phyloP scores from a whole-genome alignment of 306 rosid genomes.

The Citrullus mucosospermus region DNA sequence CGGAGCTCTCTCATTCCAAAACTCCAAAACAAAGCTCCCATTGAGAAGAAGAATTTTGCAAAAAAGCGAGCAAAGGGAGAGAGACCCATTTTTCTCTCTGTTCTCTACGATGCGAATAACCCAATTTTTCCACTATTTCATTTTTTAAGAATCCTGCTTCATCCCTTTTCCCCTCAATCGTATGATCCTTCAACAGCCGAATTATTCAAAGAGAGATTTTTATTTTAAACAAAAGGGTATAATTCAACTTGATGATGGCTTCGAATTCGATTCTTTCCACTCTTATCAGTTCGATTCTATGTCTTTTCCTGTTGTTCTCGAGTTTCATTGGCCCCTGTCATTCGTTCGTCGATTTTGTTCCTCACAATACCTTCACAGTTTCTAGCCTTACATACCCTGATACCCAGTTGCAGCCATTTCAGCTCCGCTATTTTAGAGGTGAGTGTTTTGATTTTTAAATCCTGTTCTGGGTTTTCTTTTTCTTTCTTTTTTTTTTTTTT shows the following conservation, averaged over 20 bases:
- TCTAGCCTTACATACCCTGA: slow-evolving; percentile 72
- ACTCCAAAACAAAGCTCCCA: not conserved
- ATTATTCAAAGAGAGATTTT: not conserved
- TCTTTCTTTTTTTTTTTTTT: not conserved
- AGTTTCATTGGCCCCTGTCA: slow-evolving; percentile 24
- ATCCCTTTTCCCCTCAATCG: slow-evolving; percentile 13
- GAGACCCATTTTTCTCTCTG: not conserved
- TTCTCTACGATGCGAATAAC: not conserved
- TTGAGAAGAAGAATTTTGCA: not conserved
- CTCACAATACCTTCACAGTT: slow-evolving; percentile 36
- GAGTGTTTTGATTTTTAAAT: not conserved
- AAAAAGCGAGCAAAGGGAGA: not conserved
- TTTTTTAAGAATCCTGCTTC: not conserved
- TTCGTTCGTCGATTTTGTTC: slow-evolving; percentile 20
- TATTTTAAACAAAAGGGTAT: not conserved
- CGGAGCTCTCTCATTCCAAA: not conserved
- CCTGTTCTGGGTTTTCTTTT: slow-evolving; percentile 10
- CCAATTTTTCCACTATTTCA: not conserved
- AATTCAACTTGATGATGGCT: slow-evolving; percentile 27
- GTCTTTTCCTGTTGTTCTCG: slow-evolving; percentile 22
- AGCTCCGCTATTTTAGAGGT: slow-evolving; percentile 78
- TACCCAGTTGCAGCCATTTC: slow-evolving; percentile 43
- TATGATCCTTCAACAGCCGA: not conserved
- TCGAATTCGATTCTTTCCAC: slow-evolving; percentile 30
- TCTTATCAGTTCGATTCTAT: slow-evolving; percentile 27